Conservation (phyloP, 2,329 filamentous ascomycete species). For the Ceratocystis lukuohia region DNA sequence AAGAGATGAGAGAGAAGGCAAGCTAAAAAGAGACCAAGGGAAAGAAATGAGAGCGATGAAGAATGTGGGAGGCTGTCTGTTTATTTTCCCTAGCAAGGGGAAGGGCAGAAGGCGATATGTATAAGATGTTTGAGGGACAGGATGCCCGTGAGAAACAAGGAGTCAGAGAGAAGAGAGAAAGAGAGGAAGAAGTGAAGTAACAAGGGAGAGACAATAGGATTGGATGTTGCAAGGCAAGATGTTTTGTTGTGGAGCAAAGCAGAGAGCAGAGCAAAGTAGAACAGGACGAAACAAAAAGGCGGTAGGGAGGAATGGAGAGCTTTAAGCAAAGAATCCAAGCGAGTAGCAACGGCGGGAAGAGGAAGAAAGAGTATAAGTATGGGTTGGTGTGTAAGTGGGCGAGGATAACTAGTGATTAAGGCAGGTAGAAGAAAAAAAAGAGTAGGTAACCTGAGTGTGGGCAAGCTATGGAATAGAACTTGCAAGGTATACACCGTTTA, state of each 20-base stretch:
- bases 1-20: not conserved
- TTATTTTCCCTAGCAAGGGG: constrained; percentile 9
- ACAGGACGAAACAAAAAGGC: not conserved
- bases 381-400: not conserved
- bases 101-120: constrained; percentile 8
- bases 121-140: constrained; percentile 9
- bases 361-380: not conserved
- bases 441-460: not conserved
- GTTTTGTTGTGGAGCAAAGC: not conserved
- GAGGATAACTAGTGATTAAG: not conserved
- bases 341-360: not conserved
- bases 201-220: not conserved
- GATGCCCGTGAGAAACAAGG: not conserved
- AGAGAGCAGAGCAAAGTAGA: not conserved
- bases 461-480: not conserved
- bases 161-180: constrained; percentile 7
- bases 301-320: constrained; percentile 7
- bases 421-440: no score
- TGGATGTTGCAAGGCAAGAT: not conserved
- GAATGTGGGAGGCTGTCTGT: constrained; percentile 11
- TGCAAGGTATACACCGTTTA: not conserved
- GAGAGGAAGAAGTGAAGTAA: not conserved
- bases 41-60: constrained; percentile 9
- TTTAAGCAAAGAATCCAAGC: constrained; percentile 4
- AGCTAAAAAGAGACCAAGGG: constrained; percentile 8